Conservation (phyloP, 257 asterid species). For the Nicotiana obtusifolia region DNA sequence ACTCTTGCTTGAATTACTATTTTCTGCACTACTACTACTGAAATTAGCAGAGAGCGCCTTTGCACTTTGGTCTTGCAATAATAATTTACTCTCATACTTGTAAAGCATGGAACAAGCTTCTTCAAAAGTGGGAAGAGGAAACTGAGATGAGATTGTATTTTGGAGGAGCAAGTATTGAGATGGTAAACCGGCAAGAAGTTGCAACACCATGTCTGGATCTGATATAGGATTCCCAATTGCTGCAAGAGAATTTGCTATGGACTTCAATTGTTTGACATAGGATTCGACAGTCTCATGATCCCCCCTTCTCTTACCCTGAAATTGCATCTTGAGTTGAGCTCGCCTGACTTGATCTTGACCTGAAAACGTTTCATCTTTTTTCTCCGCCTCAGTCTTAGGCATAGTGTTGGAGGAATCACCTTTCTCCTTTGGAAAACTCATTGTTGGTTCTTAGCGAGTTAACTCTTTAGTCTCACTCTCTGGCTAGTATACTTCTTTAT, state of each 20-base stretch:
- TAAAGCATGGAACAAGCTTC: neutral
- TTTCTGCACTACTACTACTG: too few relatives aligned
- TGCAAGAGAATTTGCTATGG: neutral
- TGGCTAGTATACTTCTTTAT: too few relatives aligned
- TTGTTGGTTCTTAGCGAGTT: neutral
- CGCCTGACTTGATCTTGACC: neutral
- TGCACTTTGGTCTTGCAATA: too few relatives aligned
- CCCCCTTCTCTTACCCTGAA: neutral
- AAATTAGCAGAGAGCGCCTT: too few relatives aligned
- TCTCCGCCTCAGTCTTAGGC: too few relatives aligned
- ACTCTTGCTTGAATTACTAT: too few relatives aligned
- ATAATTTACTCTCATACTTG: too few relatives aligned
- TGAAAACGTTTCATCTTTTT: too few relatives aligned
- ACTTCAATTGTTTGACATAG: neutral
- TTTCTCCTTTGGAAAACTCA: neutral
- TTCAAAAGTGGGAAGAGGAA: neutral
- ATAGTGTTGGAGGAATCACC: neutral
- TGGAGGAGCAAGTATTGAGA: neutral
- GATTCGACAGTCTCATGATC: neutral
- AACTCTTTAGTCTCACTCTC: neutral
- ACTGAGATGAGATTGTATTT: neutral
- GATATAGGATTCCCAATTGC: neutral
- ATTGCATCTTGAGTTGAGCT: neutral
- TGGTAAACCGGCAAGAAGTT: neutral
- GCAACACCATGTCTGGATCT: neutral